Conservation (phyloP, 768 basidiomycete species). For the Lactarius evosmus region DNA sequence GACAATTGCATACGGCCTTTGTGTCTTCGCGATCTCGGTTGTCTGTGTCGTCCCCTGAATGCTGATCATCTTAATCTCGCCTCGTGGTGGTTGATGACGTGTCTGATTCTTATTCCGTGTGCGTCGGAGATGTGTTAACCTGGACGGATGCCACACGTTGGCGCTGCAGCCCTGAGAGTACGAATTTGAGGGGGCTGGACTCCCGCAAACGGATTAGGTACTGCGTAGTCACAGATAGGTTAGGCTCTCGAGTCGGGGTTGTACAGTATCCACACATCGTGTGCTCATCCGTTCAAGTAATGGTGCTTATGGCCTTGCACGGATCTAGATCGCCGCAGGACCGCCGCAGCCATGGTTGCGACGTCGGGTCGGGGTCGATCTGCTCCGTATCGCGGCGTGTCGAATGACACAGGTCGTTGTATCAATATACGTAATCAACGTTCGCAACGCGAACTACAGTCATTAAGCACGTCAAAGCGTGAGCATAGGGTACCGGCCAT, state of each 20-base stretch:
- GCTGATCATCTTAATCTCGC: conserved; percentile 4
- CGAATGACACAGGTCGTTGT: background rate
- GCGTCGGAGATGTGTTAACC: conserved; percentile 4
- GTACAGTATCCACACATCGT: background rate
- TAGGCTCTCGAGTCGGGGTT: background rate
- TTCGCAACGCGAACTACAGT: background rate
- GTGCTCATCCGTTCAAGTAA: background rate
- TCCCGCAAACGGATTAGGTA: background rate
- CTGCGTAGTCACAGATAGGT: background rate
- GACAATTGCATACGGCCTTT: background rate
- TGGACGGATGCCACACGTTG: background rate
- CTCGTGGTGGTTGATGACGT: background rate
- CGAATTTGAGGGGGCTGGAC: background rate
- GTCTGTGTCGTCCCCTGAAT: conserved; percentile 1
- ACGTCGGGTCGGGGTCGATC: background rate
- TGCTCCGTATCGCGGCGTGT: background rate
- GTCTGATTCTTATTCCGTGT: conserved; percentile 5
- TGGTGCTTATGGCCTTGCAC: background rate
- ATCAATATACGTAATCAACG: background rate
- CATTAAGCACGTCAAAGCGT: background rate
- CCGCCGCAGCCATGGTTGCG: background rate
- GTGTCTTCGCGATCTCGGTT: conserved; percentile 3
- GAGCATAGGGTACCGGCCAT: background rate
- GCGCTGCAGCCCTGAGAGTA: background rate
- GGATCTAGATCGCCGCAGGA: background rate